These are phyloP conservation scores for Fusarium papillatum DNA, from an alignment of 2,329 filamentous ascomycete species.

Conservation along the genomic window DNA sequence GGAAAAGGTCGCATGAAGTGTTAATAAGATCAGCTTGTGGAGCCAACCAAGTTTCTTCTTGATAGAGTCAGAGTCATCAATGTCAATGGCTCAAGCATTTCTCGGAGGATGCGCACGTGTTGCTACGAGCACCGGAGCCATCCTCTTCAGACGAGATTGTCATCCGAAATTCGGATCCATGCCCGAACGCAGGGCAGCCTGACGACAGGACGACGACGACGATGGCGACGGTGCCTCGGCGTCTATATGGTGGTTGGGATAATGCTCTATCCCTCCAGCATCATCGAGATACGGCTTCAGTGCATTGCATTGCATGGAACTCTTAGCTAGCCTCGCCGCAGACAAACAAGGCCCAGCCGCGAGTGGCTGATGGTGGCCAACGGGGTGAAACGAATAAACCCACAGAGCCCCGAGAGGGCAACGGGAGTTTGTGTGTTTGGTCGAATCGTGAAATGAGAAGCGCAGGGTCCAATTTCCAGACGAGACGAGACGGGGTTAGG, in stretches of 20 bases:
- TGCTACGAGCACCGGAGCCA: neutral
- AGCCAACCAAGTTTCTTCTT: slow-evolving; percentile 37
- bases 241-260: slow-evolving; percentile 8
- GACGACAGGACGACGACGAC: slow-evolving; percentile 7
- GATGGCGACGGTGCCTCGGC: neutral
- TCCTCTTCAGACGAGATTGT: neutral
- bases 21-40: slow-evolving; percentile 39
- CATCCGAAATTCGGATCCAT: slow-evolving; percentile 5
- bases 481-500: slow-evolving; percentile 25
- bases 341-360: slow-evolving; percentile 4
- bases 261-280: neutral
- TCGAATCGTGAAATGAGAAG: slow-evolving; percentile 35
- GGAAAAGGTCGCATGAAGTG: slow-evolving; percentile 30
- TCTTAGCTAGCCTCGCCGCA: slow-evolving; percentile 14
- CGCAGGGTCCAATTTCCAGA: slow-evolving; percentile 34
- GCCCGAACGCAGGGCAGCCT: slow-evolving; percentile 5
- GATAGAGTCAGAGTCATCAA: slow-evolving; percentile 24
- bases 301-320: slow-evolving; percentile 3
- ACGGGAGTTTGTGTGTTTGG: slow-evolving; percentile 22
- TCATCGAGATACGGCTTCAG: slow-evolving; percentile 9
- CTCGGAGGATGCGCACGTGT: neutral
- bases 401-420: slow-evolving; percentile 18
- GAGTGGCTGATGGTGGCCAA: slow-evolving; percentile 14
- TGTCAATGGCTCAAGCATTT: neutral
- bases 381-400: slow-evolving; percentile 15